Evolutionary conservation across 2,329 filamentous ascomycete species (phyloP).

Genomic region (Hypoxylon sp.): DNA sequence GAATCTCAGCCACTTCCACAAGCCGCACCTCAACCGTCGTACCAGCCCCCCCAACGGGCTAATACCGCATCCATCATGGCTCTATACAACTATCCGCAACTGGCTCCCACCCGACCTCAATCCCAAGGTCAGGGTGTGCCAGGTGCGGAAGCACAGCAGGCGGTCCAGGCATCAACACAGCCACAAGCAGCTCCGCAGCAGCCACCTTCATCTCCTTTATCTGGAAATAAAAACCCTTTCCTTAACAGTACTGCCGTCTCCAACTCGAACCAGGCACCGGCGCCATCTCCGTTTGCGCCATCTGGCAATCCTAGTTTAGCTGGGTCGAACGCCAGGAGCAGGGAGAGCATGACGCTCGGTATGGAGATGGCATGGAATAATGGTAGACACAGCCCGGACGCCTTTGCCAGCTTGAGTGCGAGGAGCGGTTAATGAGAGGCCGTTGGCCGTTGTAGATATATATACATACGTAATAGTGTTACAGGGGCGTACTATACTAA

Average conservation of each 20-base stretch:
- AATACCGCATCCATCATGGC: constrained; percentile 80
- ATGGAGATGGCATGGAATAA: constrained; percentile 71
- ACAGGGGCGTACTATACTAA: constrained; percentile 39
- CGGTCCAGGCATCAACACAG: constrained; percentile 35
- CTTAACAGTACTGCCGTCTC: constrained; percentile 45
- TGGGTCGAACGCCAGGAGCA: constrained; percentile 59
- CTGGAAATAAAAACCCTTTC: constrained; percentile 66
- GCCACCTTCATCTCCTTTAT: constrained; percentile 47
- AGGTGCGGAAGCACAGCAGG: constrained; percentile 41
- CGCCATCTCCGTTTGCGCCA: constrained; percentile 39
- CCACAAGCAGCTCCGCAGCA: constrained; percentile 38
- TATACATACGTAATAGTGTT: constrained; percentile 32
- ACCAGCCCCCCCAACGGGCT: constrained; percentile 54
- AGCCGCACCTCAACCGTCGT: constrained; percentile 25
- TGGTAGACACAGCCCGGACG: constrained; percentile 80
- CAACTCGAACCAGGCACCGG: constrained; percentile 35
- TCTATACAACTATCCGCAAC: constrained; percentile 71
- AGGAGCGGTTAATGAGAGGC: constrained; percentile 54
- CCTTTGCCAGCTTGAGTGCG: constrained; percentile 78
- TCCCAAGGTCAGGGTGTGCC: constrained; percentile 39
- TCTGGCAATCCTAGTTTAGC: constrained; percentile 35
- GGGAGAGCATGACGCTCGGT: constrained; percentile 75
- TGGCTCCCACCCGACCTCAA: constrained; percentile 50
- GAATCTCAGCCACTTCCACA: constrained; percentile 41
- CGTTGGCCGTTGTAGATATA: constrained; percentile 30